Percentiles rank a stretch among this genome's conserved stretches.
phyloP scores from a whole-genome alignment of 202 grass and related monocot genomes.

The Elaeis oleifera region DNA sequence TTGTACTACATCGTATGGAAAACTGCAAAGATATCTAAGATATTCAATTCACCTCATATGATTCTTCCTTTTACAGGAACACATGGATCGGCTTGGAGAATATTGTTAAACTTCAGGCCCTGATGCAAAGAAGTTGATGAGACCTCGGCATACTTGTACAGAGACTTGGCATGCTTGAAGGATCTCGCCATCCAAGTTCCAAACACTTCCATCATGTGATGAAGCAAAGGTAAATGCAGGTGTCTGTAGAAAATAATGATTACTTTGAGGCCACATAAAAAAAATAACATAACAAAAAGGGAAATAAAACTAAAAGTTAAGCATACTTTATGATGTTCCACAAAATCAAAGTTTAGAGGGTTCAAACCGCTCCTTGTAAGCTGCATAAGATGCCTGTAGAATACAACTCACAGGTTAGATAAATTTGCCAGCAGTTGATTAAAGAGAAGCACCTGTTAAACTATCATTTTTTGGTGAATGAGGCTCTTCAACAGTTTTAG shows the following conservation, averaged over 20 bases:
- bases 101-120: slow-evolving; percentile 36
- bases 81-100: no score
- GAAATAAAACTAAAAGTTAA: neutral
- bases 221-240: slow-evolving; percentile 69
- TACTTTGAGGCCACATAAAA: neutral
- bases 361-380: slow-evolving; percentile 83
- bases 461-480: no score
- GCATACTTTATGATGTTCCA: slow-evolving; percentile 83
- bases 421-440: neutral
- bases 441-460: neutral
- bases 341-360: slow-evolving; percentile 66
- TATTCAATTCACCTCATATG: no score
- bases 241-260: slow-evolving; percentile 43
- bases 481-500: no score
- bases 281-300: neutral
- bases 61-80: no score
- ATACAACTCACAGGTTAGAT: neutral
- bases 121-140: slow-evolving; percentile 77
- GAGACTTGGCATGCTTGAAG: slow-evolving; percentile 73
- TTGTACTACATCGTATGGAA: no score
- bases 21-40: no score
- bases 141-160: slow-evolving; percentile 70
- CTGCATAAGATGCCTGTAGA: slow-evolving; percentile 77
- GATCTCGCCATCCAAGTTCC: slow-evolving; percentile 93
- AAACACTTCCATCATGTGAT: slow-evolving; percentile 60